Evolutionary conservation across 768 basidiomycete species (phyloP), one percentile per base, ranked within the genome.

Genomic region (Chiua virens): DNA sequence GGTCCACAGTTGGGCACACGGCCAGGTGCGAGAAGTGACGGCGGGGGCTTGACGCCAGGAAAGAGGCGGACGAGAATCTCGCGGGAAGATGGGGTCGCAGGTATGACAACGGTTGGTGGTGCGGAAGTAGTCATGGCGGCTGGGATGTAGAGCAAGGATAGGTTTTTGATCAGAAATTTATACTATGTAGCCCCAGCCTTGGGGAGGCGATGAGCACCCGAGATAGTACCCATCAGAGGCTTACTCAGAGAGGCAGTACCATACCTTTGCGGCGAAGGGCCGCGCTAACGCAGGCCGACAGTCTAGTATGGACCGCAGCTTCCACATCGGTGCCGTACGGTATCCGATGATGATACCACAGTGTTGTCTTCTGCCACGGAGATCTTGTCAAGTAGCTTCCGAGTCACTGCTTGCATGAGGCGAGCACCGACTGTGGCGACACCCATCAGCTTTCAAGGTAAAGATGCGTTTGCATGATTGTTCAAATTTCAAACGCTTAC

Each of bases 1-100:
- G 71, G 69, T 28, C 63, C 71, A 8, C 62, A 60, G 22, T 75
- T 76, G 25, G 76, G 71, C 43, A 67, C 54, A 41, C 69, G 68
- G 11, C 43, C 40, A 6, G 76, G 78, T 1, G 72, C 62, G n/a
- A 75, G 65, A 25, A 56, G 50, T 17, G 70, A 71, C 1, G 72
- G 72, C 2, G 70, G 61, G 3, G 49, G 59, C 6, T 58, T 57
- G 22, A 71, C 54, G 1, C 61, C 52, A 0, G 71, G 66, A 49
- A 75, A 74, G 27, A 74, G 66, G 34, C 50, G 49, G 14, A 60
- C 52, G 32, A 73, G 60, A 5, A 61, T 50, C 9, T 59, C 57
- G 0, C 47, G 41, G 15, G 56, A 54, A 28, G 68, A 69, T 2
- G 53, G 59, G 1, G 43, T 47, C 23, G 55, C 61, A 15, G 57